phyloP scores from a whole-genome alignment of 257 asterid genomes.

The Solanum bukasovii region DNA sequence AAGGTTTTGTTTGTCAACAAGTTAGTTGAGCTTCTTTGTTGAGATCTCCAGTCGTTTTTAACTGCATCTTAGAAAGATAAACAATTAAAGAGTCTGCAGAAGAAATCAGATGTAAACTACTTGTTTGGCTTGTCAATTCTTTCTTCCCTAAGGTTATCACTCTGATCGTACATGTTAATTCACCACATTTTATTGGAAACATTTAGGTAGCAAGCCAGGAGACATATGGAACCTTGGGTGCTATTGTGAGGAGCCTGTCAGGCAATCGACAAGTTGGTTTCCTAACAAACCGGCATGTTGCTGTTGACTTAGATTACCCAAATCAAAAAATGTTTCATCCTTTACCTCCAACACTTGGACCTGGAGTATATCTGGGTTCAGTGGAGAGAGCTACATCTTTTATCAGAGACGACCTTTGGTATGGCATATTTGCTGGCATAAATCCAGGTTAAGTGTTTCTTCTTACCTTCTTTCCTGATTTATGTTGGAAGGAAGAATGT shows the following conservation, averaged over 20 bases:
- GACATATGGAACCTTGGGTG: conserved; percentile 96
- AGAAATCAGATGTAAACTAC: background rate
- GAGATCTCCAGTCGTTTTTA: background rate
- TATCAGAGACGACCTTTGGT: conserved; percentile 79
- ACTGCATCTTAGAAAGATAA: background rate
- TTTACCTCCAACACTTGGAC: conserved; percentile 93
- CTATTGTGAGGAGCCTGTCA: conserved; percentile 84
- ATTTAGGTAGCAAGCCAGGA: conserved; percentile 94
- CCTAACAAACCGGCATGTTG: conserved; percentile 94
- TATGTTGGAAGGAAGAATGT: background rate
- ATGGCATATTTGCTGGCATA: conserved; percentile 86
- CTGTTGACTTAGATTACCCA: conserved; percentile 92
- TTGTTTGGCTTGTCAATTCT: background rate
- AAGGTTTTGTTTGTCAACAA: background rate
- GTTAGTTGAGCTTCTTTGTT: background rate
- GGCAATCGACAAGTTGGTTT: conserved; percentile 87
- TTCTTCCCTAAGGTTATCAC: background rate
- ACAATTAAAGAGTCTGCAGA: background rate
- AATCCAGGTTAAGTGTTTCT: conserved; percentile 60
- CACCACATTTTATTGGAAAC: background rate
- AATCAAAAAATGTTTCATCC: conserved; percentile 99
- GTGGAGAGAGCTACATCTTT: conserved; percentile 99
- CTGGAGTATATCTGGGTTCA: conserved; percentile 95
- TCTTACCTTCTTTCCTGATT: background rate
- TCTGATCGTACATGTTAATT: background rate